Percentiles rank a stretch among this genome's conserved stretches.
These are phyloP conservation scores for Pseudopyrenochaeta lycopersici DNA, from an alignment of 2,329 filamentous ascomycete genomes.

Conservation along the genomic window DNA sequence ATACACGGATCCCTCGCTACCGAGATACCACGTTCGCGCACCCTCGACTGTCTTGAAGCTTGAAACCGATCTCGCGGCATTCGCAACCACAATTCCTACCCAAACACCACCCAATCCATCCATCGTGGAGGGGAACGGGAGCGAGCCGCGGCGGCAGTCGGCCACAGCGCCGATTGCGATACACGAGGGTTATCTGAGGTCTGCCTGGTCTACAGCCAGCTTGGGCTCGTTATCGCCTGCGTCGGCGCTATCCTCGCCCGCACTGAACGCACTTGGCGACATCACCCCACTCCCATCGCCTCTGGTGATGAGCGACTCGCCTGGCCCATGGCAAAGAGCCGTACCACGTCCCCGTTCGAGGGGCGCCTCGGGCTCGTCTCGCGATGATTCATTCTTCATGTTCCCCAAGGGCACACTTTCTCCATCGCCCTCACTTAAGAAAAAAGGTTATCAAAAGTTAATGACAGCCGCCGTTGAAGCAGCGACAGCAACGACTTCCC, in stretches of 20 bases:
- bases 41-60: conserved; percentile 34
- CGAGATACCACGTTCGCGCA: conserved; percentile 36
- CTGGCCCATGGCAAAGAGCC: conserved; percentile 53
- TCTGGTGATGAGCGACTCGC: conserved; percentile 53
- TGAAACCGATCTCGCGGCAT: conserved; percentile 44
- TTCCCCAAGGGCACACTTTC: conserved; percentile 44
- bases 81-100: conserved; percentile 26
- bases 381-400: conserved; percentile 44
- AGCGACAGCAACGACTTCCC: conserved; percentile 41
- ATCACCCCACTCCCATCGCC: conserved; percentile 63
- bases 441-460: conserved; percentile 58
- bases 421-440: conserved; percentile 53
- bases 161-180: conserved; percentile 51
- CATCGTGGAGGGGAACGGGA: conserved; percentile 43
- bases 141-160: conserved; percentile 39
- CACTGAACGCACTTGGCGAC: conserved; percentile 58
- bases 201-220: conserved; percentile 54
- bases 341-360: conserved; percentile 45
- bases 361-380: conserved; percentile 39
- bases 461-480: conserved; percentile 53
- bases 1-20: conserved; percentile 19
- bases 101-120: conserved; percentile 32
- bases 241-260: conserved; percentile 58
- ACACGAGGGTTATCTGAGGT: conserved; percentile 48
- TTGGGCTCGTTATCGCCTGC: conserved; percentile 57